Base-by-base conservation (phyloP, 768 basidiomycete genomes). In the Trametes sanguinea region DNA sequence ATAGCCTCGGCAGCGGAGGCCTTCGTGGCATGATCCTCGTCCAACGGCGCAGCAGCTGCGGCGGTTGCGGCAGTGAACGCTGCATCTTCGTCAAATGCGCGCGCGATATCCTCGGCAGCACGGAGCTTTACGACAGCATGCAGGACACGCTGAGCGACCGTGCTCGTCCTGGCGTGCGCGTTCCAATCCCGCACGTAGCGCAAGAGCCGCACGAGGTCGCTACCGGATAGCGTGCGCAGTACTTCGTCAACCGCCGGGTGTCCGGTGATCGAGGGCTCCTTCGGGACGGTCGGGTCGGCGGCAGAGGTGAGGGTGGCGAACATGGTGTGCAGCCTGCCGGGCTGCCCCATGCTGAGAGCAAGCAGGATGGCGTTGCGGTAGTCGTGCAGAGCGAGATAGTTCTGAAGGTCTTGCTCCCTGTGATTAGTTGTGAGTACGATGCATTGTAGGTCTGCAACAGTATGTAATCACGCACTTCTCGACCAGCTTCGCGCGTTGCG, bases 371-470 rank as follows among this genome's bases (percentile, higher is more conserved):
- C 97, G 70, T 86, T 86, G 58, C 85, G 86, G 75, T 97, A 98
- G 73, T 98, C 95, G 61, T 90, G 85, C 66, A 97, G 76, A 11
- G 87, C 81, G 58, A 98, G 76, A 69, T 92, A 98, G 73, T 98
- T 98, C 67, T 85, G 77, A 73, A 95, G 95, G 70, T 98, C 94
- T 82, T 99, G 97, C 72, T 98, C 94, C 72, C 95, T 98, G 72
- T n/a, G 39, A 17, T 9, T 7, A 6, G 45, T 45, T 44, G 32
- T 40, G 39, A 55, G 51, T 40, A 17, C 30, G 22, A 0, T 10
- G 42, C 14, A 14, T 22, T n/a, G 27, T 32, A 22, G 22, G 22
- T 22, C 22, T 22, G 22, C 32, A 27, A 32, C 30, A 16, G 13
- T 29, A 35, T 16, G 5, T 1, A 5, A 10, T 22, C 29, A 79